phyloP scores from a whole-genome alignment of 352 stramenopile species.

The Phytophthora foliorum region DNA sequence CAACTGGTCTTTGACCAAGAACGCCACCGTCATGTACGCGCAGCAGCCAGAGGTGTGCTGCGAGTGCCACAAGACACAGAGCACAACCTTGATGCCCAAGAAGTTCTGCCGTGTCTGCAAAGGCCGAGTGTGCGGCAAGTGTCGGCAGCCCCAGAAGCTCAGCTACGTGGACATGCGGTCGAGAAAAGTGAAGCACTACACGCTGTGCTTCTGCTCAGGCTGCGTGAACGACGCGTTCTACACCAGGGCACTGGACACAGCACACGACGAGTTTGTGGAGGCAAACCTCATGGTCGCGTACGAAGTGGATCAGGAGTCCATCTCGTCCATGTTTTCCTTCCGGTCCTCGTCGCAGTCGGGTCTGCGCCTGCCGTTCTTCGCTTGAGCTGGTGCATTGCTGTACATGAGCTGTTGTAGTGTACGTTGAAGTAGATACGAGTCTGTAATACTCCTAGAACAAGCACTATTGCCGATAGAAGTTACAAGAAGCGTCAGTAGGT shows the following conservation, averaged over 20 bases:
- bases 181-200: conserved; percentile 35
- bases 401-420: not conserved
- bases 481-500: too few relatives aligned
- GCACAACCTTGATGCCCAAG: conserved; percentile 20
- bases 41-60: conserved; percentile 35
- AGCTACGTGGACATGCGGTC: conserved; percentile 33
- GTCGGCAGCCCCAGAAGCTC: conserved; percentile 35
- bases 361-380: conserved; percentile 34
- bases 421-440: too few relatives aligned
- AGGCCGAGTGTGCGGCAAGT: conserved; percentile 39
- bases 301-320: conserved; percentile 43
- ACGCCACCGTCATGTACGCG: conserved; percentile 30
- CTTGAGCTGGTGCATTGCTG: conserved; percentile 2
- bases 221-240: conserved; percentile 31
- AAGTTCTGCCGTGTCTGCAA: conserved; percentile 45
- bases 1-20: conserved; percentile 46
- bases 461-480: too few relatives aligned
- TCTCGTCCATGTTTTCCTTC: conserved; percentile 43
- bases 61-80: conserved; percentile 33
- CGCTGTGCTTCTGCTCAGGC: conserved; percentile 35
- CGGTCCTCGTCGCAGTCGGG: conserved; percentile 33
- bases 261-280: conserved; percentile 35
- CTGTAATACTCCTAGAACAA: too few relatives aligned
- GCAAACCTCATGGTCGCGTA: conserved; percentile 38
- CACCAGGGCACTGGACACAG: conserved; percentile 25